Evolutionary conservation across 345 rosid genomes (phyloP), one percentile per base, ranked within the genome.

Genomic region (Salix exigua): DNA sequence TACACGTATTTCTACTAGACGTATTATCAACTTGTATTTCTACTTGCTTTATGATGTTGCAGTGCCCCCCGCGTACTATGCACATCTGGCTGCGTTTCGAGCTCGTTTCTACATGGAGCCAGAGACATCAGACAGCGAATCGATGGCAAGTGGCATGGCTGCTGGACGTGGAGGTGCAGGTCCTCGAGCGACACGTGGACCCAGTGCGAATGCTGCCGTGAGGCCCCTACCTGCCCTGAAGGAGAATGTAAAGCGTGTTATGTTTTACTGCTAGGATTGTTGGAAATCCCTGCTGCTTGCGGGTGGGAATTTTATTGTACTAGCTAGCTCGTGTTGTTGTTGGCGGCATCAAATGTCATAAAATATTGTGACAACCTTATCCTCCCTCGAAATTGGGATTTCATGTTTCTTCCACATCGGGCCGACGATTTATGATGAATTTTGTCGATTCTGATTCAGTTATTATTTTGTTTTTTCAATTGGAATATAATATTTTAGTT

Each of bases 21-120:
- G 7, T 5, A 35, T 35, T 12, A 18, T n/a, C 0, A 58, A 58
- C 28, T 1, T 23, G 2, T 12, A 11, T 12, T 17, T n/a, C 1
- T 5, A 38, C 11, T 31, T 0, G 7, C 40, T 28, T 66, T 44
- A 8, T 72, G 66, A 40, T 72, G 66, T 48, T 81, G 78, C 88
- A 96, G 99, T 96, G 51, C 99, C 99, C 5, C 99, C 98, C 17
- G 99, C 98, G 2, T 96, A 96, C 66, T 93, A 96, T 77, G 99
- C 99, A 2, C 99, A 96, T 85, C 92, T 96, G 21, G 99, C 98
- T 33, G 99, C 99, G 46, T 96, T 96, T 73, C 87, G 97, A 77
- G 99, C 99, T 61, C 91, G 98, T 26, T 96, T 96, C 88, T 96
- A 96, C 75, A 91, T 93, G 99, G 99, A 96, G 70, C 98, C 99